These are phyloP conservation scores for Amphicarpaea edgeworthii DNA, from an alignment of 306 rosid genomes.

Conservation along the genomic window DNA sequence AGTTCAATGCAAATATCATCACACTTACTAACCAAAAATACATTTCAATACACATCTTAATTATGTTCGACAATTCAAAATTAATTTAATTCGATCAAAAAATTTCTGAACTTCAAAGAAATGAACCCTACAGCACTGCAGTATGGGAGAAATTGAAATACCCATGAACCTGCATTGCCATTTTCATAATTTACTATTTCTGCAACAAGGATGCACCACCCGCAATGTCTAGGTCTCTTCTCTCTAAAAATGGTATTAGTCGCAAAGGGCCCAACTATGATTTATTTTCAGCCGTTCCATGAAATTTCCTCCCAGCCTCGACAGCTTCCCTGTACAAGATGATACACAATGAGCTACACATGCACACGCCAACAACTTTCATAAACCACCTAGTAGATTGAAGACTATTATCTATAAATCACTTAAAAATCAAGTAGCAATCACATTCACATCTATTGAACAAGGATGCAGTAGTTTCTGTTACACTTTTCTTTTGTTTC, in stretches of 20 bases:
- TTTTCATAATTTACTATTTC: constrained; percentile 4
- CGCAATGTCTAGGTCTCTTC: constrained; percentile 28
- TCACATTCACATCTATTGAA: constrained; percentile 10
- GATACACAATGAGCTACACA: constrained; percentile 29
- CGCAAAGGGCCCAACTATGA: constrained; percentile 41
- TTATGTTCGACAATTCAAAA: background rate
- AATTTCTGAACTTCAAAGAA: background rate
- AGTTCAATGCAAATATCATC: constrained; percentile 61
- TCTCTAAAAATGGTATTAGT: constrained; percentile 29
- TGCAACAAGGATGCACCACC: background rate
- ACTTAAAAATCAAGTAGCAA: background rate
- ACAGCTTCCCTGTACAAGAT: constrained; percentile 85
- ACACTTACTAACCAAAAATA: background rate
- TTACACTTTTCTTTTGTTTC: constrained; percentile 8
- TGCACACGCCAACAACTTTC: background rate
- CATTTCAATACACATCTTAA: background rate
- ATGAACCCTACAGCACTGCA: background rate
- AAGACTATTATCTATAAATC: constrained; percentile 17
- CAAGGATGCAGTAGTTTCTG: constrained; percentile 5
- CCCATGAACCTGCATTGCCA: constrained; percentile 14
- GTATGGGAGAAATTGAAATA: background rate
- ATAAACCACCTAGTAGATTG: background rate
- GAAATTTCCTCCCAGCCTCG: constrained; percentile 89
- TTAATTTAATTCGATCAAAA: background rate
- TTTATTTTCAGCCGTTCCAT: constrained; percentile 58